Percentiles rank a stretch among this genome's conserved stretches.
Conservation (phyloP, 495 filamentous ascomycete species). For the Neurospora sp. region DNA sequence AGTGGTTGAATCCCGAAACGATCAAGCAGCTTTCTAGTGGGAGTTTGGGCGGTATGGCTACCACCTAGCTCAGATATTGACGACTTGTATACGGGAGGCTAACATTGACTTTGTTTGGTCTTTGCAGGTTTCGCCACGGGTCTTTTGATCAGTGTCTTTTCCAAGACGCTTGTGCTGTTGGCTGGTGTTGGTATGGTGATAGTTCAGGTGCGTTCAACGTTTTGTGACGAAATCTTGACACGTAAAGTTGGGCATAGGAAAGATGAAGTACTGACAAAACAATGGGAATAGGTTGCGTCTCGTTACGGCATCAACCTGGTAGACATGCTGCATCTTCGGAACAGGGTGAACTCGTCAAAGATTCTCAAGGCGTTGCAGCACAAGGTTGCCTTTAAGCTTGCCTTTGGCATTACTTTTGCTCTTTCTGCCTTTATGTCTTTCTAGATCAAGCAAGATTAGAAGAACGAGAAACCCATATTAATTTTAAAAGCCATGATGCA, state of each 20-base stretch:
- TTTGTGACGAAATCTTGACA: too few relatives aligned
- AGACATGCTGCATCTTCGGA: constrained; percentile 24
- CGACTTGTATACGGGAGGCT: neutral
- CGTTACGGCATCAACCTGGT: constrained; percentile 61
- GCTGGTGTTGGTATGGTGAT: constrained; percentile 60
- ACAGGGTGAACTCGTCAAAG: constrained; percentile 40
- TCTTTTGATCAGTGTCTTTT: constrained; percentile 63
- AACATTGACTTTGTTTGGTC: neutral
- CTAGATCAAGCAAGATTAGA: constrained; percentile 17
- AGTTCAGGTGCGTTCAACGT: constrained; percentile 39
- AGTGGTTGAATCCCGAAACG: constrained; percentile 35
- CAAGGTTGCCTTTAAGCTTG: constrained; percentile 67
- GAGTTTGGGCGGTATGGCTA: constrained; percentile 46
- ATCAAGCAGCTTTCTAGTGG: constrained; percentile 62
- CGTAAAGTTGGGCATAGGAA: neutral
- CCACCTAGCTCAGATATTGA: too few relatives aligned
- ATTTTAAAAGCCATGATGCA: neutral
- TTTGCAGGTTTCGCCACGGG: constrained; percentile 54
- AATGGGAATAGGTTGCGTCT: constrained; percentile 47
- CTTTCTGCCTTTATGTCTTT: constrained; percentile 64
- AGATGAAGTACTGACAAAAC: neutral
- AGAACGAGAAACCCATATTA: neutral
- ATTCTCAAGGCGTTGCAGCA: constrained; percentile 48
- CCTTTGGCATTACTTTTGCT: constrained; percentile 66
- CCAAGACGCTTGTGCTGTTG: constrained; percentile 59